Conservation (phyloP, 1,284 basidiomycete species). For the Moesziomyces sp. region DNA sequence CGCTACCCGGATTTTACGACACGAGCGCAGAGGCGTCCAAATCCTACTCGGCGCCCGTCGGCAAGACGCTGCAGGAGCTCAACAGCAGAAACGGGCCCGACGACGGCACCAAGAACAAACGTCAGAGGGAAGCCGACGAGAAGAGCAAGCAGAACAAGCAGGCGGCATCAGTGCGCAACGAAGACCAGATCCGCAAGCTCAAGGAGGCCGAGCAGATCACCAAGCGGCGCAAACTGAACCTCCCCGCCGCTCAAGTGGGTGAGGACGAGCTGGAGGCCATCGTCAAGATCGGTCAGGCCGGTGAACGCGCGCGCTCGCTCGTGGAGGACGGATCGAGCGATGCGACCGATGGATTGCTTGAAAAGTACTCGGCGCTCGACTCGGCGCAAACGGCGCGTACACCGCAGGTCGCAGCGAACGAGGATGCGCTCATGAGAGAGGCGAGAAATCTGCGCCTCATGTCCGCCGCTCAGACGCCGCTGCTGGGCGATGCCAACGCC, state of each 20-base stretch:
- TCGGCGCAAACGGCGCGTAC: slow-evolving; percentile 89
- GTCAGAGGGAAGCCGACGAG: slow-evolving; percentile 71
- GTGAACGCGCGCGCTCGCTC: slow-evolving; percentile 85
- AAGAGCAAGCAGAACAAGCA: slow-evolving; percentile 82
- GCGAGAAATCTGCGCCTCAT: slow-evolving; percentile 94
- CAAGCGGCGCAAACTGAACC: slow-evolving; percentile 82
- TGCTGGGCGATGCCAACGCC: slow-evolving; percentile 97
- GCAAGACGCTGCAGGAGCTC: slow-evolving; percentile 77
- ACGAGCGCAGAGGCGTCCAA: slow-evolving; percentile 94
- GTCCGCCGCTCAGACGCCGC: slow-evolving; percentile 89
- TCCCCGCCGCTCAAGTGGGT: slow-evolving; percentile 93
- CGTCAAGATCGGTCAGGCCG: slow-evolving; percentile 95
- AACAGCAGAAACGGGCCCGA: slow-evolving; percentile 76
- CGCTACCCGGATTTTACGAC: slow-evolving; percentile 95
- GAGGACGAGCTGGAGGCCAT: slow-evolving; percentile 96
- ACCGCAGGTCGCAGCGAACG: slow-evolving; percentile 86
- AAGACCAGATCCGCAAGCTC: slow-evolving; percentile 95
- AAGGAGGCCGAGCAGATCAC: slow-evolving; percentile 97
- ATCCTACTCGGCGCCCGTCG: slow-evolving; percentile 85
- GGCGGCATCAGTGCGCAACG: slow-evolving; percentile 72
- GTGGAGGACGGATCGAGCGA: slow-evolving; percentile 76
- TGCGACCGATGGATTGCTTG: slow-evolving; percentile 85
- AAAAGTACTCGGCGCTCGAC: slow-evolving; percentile 90
- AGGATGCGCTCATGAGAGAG: slow-evolving; percentile 79
- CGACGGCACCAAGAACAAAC: slow-evolving; percentile 72